Percentiles rank a stretch among this genome's conserved stretches.
Evolutionary conservation across 1,284 basidiomycete species (phyloP).

Genomic region (Puccinia hordei): DNA sequence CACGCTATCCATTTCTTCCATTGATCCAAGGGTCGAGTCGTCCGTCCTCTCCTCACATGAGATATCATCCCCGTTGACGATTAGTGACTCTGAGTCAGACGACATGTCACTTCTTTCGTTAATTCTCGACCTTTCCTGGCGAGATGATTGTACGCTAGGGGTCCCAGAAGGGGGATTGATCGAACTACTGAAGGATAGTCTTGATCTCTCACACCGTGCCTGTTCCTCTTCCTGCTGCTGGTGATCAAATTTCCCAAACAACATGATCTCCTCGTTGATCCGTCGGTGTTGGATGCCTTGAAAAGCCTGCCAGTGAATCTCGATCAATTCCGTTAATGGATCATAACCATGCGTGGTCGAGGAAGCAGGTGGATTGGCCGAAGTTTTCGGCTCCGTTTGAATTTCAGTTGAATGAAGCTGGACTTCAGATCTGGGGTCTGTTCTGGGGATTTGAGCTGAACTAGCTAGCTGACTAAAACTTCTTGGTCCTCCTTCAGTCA

Average conservation of each 20-base stretch:
- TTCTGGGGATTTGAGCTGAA: background rate
- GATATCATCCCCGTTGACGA: background rate
- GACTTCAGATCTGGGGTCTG: background rate
- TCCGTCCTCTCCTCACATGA: slow-evolving; percentile 29
- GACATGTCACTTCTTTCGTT: background rate
- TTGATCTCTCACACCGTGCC: background rate
- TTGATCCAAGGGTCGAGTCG: slow-evolving; percentile 34
- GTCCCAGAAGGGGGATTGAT: slow-evolving; percentile 12
- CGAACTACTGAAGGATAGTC: slow-evolving; percentile 21
- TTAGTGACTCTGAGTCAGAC: slow-evolving; percentile 9
- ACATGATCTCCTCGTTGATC: slow-evolving; percentile 34
- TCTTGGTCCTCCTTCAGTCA: background rate
- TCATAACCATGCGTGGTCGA: background rate
- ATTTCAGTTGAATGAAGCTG: background rate
- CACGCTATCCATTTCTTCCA: slow-evolving; percentile 7
- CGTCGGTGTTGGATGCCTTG: slow-evolving; percentile 24
- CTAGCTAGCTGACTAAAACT: background rate
- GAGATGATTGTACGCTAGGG: background rate
- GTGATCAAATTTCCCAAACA: slow-evolving; percentile 12
- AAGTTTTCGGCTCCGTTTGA: background rate
- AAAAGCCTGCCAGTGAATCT: slow-evolving; percentile 19
- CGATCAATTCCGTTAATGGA: slow-evolving; percentile 22
- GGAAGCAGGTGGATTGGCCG: background rate
- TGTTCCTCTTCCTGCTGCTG: background rate
- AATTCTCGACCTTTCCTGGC: background rate